phyloP scores from a whole-genome alignment of 345 rosid species.

The Excoecaria agallocha region DNA sequence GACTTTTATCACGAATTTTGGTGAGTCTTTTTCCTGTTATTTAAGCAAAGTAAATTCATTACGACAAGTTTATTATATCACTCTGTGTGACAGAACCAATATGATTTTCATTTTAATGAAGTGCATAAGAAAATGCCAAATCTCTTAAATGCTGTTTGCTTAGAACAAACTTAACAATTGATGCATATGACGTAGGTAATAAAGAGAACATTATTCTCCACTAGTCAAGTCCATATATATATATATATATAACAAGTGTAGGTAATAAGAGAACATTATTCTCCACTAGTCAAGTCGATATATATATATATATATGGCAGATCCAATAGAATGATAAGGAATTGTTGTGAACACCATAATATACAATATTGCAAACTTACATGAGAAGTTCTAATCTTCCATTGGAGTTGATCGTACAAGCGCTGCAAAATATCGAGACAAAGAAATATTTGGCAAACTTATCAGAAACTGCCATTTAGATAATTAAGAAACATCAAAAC shows the following conservation, averaged over 20 bases:
- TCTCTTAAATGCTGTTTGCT: background rate
- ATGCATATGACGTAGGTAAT: background rate
- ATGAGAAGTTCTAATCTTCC: slow-evolving; percentile 75
- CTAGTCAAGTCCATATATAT: background rate
- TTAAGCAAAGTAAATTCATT: background rate
- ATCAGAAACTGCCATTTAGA: background rate
- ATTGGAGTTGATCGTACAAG: slow-evolving; percentile 77
- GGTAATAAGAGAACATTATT: no score
- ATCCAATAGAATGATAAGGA: background rate
- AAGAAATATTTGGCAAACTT: slow-evolving; percentile 6
- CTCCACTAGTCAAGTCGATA: no score
- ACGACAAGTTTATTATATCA: background rate
- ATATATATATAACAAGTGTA: no score
- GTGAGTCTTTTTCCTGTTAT: background rate
- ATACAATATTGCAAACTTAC: slow-evolving; percentile 45
- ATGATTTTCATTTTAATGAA: background rate
- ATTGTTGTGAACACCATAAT: background rate
- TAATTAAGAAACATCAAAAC: background rate
- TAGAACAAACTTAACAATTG: background rate
- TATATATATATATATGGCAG: no score
- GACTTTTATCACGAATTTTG: background rate
- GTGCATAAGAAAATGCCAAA: background rate
- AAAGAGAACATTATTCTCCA: background rate
- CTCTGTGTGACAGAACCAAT: background rate
- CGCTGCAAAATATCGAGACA: slow-evolving; percentile 44